A percentile compares a stretch with the other conserved stretches of the same genome.
phyloP scores from a whole-genome alignment of 2,329 filamentous ascomycete genomes.

The Meredithiella fracta region DNA sequence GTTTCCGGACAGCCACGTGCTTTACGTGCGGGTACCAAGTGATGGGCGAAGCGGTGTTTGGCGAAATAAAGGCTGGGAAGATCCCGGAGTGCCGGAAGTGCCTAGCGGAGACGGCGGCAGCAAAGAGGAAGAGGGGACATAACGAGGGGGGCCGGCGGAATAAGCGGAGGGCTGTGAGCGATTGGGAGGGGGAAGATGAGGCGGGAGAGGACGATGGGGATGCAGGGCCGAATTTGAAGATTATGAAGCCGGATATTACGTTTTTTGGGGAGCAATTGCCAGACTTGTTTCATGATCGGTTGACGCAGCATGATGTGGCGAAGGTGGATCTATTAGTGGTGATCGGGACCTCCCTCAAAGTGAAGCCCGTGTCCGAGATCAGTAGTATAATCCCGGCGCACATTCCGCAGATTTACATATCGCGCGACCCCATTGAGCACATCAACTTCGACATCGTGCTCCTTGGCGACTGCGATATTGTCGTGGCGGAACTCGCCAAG shows the following conservation, averaged over 20 bases:
- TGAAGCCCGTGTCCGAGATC: slow-evolving; percentile 86
- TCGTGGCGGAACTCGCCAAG: slow-evolving; percentile 72
- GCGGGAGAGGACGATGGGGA: slow-evolving; percentile 18
- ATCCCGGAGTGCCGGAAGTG: slow-evolving; percentile 70
- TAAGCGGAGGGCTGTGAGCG: slow-evolving; percentile 7
- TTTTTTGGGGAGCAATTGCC: slow-evolving; percentile 92
- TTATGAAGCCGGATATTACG: slow-evolving; percentile 96
- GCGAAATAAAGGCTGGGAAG: slow-evolving; percentile 55
- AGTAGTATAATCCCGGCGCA: slow-evolving; percentile 61
- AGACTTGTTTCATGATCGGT: slow-evolving; percentile 61
- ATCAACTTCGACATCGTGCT: slow-evolving; percentile 94
- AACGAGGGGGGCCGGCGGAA: slow-evolving; percentile 17
- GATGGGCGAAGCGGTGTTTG: slow-evolving; percentile 60
- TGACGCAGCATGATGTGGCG: slow-evolving; percentile 67
- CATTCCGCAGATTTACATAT: slow-evolving; percentile 83
- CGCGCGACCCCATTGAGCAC: slow-evolving; percentile 66
- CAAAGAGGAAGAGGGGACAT: slow-evolving; percentile 27
- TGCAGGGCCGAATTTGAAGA: slow-evolving; percentile 40
- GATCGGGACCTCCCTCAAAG: slow-evolving; percentile 90
- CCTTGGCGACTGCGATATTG: slow-evolving; percentile 83
- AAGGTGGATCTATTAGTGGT: slow-evolving; percentile 80
- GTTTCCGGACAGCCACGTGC: slow-evolving; percentile 83
- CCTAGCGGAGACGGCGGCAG: slow-evolving; percentile 22
- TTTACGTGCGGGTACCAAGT: slow-evolving; percentile 64
- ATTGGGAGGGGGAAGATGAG: slow-evolving; percentile 18